Evolutionary conservation across 306 rosid species (phyloP), one percentile per base, ranked within the genome.

Genomic region (Begonia peltatifolia): DNA sequence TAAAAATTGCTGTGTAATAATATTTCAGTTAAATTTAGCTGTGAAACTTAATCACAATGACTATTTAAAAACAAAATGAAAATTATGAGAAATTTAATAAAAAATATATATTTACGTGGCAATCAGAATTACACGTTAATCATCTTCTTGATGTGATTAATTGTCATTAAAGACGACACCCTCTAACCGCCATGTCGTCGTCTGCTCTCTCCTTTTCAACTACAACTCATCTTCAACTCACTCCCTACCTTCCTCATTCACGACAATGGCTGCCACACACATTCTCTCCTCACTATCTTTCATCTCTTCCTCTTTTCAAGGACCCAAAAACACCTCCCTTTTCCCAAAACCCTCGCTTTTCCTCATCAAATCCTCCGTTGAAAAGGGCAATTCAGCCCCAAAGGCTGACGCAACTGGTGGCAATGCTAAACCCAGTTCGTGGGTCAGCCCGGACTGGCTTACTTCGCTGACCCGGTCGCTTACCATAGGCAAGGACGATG

Each of bases 381-480:
- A 82, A 59, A 66, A 78, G 36, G 5, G 15, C 44, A 63, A 60
- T 51, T 50, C 76, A 38, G 56, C 65, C 52, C 14, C 74, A 13
- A 57, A 58, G 52, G 43, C 68, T 23, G 73, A 49, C n/a, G 14
- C 35, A 42, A 14, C 59, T 47, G 63, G 68, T 57, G 49, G 22
- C 55, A 56, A 9, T 47, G 46, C 63, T 12, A 80, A 74, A 49
- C 3, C 83, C 52, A 59, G 64, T 42, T 90, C 94, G 0, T 90
- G 95, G 90, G 94, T 89, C 16, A 89, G 97, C 65, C 97, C 97
- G 1, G 90, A 80, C 54, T 90, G 97, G 95, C 90, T 90, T 49
- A 83, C 97, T 14, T 80, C 95, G 5, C 77, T 83, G 7, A 57
- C 94, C 1, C 84, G 81, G 8, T 70, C 81, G 48, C 57, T 90